Evolutionary conservation across 1,284 basidiomycete species (phyloP), one percentile per base, ranked within the genome.

Genomic region (Ceratobasidium sp.): DNA sequence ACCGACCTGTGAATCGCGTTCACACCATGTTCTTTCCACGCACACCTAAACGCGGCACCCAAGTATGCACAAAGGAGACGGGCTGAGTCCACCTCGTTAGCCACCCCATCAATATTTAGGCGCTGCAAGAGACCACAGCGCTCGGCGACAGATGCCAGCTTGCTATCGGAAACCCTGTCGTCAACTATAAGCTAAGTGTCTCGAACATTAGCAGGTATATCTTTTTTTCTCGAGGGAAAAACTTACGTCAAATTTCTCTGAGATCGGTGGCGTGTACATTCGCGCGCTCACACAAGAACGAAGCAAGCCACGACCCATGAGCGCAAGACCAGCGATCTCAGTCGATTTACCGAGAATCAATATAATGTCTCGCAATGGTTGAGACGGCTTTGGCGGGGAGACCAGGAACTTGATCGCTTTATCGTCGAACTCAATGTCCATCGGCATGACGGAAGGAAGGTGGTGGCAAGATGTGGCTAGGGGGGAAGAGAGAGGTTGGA

Each of bases 71-170:
- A 68, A 23, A 77, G 53, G 20, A 77, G 67, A 20, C 44, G 73
- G 18, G 73, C 63, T 15, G 58, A 23, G 42, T 67, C 63, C 28
- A 3, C 40, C 2, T 18, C 33, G 13, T 13, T 77, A 77, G 73
- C 73, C 73, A 77, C 73, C 7, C 28, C 64, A 64, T 77, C 63
- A 44, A 77, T 51, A 26, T 77, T 77, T 77, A 77, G 73, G 73
- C 73, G 64, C 73, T 67, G 23, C n/a, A 77, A 28, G 18, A 77
- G 63, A 39, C 49, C 51, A 39, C 39, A 44, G 9, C 46, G 18
- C 40, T 44, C 40, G 55, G 73, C 73, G n/a, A 77, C 42, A 1
- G 15, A 26, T 40, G 73, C 73, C 26, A 77, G 73, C 23, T 55
- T 58, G 33, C n/a, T 28, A 9, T 77, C 73, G n/a, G 12, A 28